Percentiles rank a stretch among this genome's conserved stretches.
Evolutionary conservation across 2,329 filamentous ascomycete species (phyloP).

Genomic region (Nannizziopsis arthrosporioides): DNA sequence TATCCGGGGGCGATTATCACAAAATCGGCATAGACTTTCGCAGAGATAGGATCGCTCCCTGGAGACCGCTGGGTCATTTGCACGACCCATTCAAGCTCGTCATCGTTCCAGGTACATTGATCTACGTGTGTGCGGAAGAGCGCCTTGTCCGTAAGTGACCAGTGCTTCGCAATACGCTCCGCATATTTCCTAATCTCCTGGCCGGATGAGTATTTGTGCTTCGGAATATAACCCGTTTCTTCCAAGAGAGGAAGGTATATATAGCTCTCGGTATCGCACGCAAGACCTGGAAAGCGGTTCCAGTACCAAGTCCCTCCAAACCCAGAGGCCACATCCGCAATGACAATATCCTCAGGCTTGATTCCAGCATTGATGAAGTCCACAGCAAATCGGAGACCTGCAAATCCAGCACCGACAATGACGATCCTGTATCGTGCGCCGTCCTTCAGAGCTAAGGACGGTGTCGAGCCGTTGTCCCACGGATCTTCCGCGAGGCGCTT

Average conservation of each 20-base stretch:
- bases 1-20: constrained; percentile 33
- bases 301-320: constrained; percentile 41
- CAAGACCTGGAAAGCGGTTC: constrained; percentile 39
- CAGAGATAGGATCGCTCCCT: background rate
- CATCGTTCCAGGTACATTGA: constrained; percentile 39
- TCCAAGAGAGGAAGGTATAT: constrained; percentile 50
- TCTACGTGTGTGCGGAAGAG: constrained; percentile 39
- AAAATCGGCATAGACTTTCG: constrained; percentile 28
- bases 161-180: constrained; percentile 36
- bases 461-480: constrained; percentile 35
- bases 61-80: constrained; percentile 16
- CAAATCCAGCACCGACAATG: constrained; percentile 37
- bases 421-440: constrained; percentile 14
- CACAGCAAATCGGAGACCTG: constrained; percentile 30
- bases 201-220: constrained; percentile 38
- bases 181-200: constrained; percentile 39
- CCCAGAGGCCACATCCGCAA: constrained; percentile 34
- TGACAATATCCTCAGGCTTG: constrained; percentile 19
- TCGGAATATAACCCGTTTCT: constrained; percentile 28
- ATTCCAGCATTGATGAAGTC: constrained; percentile 31
- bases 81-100: constrained; percentile 21
- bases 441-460: constrained; percentile 43
- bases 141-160: constrained; percentile 31
- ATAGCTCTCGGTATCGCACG: constrained; percentile 49
- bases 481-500: constrained; percentile 30